phyloP scores from a whole-genome alignment of 2,329 filamentous ascomycete species.

The Lizonia empirigonia region DNA sequence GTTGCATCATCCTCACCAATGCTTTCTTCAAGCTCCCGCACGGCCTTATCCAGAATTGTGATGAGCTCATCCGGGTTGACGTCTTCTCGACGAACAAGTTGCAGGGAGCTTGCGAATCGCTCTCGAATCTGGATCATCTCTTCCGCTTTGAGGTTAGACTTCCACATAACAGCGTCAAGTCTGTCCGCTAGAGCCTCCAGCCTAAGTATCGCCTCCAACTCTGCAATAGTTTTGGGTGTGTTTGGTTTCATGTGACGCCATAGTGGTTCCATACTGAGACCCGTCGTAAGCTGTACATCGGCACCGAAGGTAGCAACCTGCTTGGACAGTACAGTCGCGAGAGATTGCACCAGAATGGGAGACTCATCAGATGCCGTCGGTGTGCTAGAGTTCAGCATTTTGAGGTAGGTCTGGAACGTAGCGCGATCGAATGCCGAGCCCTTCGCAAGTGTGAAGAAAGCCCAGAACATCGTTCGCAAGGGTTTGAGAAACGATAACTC shows the following conservation, averaged over 20 bases:
- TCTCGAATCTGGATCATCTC: conserved; percentile 46
- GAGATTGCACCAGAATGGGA: conserved; percentile 28
- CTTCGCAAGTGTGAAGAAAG: conserved; percentile 54
- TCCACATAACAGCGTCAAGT: conserved; percentile 52
- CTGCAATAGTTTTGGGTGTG: conserved; percentile 50
- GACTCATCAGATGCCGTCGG: conserved; percentile 8
- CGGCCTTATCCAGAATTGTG: conserved; percentile 32
- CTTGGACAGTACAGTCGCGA: conserved; percentile 34
- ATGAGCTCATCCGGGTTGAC: conserved; percentile 40
- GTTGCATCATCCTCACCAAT: conserved; percentile 35
- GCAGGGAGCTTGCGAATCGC: conserved; percentile 41
- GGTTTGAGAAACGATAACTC: conserved; percentile 30
- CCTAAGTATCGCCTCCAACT: conserved; percentile 48
- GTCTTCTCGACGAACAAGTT: conserved; percentile 37
- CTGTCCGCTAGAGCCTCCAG: conserved; percentile 54
- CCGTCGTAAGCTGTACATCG: conserved; percentile 74
- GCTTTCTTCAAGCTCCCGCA: conserved; percentile 39
- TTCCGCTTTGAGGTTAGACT: conserved; percentile 35
- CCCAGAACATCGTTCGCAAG: conserved; percentile 53
- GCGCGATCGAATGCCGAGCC: conserved; percentile 57
- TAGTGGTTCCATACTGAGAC: conserved; percentile 77
- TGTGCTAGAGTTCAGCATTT: conserved; percentile 36
- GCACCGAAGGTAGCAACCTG: conserved; percentile 61
- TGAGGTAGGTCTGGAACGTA: conserved; percentile 60
- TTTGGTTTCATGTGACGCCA: conserved; percentile 75